These are phyloP conservation scores for Sporothrix humicola DNA, from an alignment of 2,329 filamentous ascomycete species.

Conservation along the genomic window DNA sequence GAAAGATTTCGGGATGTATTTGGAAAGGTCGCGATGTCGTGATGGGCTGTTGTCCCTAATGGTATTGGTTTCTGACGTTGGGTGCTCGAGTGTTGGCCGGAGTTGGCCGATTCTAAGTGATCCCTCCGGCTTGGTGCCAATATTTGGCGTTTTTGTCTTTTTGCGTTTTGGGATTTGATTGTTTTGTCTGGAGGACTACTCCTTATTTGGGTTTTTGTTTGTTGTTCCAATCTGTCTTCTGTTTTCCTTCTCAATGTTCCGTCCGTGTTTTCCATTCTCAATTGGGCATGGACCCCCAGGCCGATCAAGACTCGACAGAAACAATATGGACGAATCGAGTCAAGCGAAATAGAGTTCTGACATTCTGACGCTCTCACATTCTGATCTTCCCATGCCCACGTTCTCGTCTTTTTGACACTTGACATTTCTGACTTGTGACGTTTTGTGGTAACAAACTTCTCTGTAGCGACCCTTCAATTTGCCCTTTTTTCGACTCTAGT, in stretches of 20 bases:
- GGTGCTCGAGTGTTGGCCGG: background rate
- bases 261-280: background rate
- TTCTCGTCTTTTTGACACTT: too few species aligned
- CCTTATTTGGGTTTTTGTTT: background rate
- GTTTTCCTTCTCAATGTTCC: background rate
- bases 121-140: background rate
- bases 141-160: background rate
- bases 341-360: background rate
- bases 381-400: too few species aligned
- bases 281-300: background rate
- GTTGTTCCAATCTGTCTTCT: background rate
- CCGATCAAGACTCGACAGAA: background rate
- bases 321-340: background rate
- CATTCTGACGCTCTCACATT: background rate
- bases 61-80: background rate
- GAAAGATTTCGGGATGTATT: background rate
- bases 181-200: too few species aligned
- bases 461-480: too few species aligned
- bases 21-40: slow-evolving; percentile 24
- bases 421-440: too few species aligned
- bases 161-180: background rate
- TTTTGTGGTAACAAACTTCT: background rate
- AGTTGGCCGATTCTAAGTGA: background rate
- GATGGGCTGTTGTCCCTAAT: background rate
- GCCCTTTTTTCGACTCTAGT: background rate